A percentile compares a stretch with the other conserved stretches of the same genome.
Conservation (phyloP, 2,329 filamentous ascomycete species). For the Colletotrichum sp. region DNA sequence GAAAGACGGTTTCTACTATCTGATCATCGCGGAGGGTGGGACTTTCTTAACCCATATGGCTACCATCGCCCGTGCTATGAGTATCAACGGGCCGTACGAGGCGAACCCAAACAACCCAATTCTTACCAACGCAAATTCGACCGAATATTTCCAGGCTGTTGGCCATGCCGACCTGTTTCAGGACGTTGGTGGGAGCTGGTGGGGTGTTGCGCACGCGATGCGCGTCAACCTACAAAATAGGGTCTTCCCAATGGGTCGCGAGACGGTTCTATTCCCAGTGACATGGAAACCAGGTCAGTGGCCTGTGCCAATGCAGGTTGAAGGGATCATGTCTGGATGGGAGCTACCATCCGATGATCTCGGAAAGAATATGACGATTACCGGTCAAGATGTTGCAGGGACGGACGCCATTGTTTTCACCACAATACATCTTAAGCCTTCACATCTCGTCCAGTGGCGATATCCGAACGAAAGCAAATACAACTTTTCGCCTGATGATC, state of each 20-base stretch:
- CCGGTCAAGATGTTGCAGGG: background rate
- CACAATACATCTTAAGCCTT: background rate
- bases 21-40: background rate
- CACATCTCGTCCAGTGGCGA: background rate
- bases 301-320: background rate
- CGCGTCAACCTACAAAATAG: background rate
- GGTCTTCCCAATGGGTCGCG: background rate
- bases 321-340: background rate
- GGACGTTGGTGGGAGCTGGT: background rate
- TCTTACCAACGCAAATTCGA: background rate
- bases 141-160: background rate
- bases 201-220: background rate
- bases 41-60: background rate
- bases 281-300: background rate
- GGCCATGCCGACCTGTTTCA: background rate
- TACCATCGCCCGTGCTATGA: accelerated
- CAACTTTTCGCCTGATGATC: background rate
- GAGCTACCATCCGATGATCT: background rate
- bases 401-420: background rate
- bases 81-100: background rate
- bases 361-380: background rate
- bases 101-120: background rate
- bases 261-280: background rate
- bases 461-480: background rate
- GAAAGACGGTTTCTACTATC: background rate